These are phyloP conservation scores for Malassezia japonica DNA, from an alignment of 1,284 basidiomycete genomes.

Conservation along the genomic window DNA sequence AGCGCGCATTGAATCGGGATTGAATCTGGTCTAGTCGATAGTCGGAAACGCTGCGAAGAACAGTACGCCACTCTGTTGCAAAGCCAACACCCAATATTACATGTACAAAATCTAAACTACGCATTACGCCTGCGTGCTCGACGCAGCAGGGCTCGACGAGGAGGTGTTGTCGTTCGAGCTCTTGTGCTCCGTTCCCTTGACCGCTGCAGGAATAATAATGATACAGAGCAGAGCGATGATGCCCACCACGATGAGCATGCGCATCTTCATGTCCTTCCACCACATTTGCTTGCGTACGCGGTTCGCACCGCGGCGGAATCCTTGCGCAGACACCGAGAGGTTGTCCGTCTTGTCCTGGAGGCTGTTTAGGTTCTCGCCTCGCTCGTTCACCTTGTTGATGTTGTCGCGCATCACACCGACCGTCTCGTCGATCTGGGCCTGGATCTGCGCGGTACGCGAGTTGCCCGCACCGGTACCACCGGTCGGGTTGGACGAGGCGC, in stretches of 20 bases:
- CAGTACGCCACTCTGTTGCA: too few relatives aligned
- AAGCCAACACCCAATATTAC: too few relatives aligned
- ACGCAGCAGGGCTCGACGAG: not conserved
- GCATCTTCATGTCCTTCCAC: slow-evolving; percentile 44
- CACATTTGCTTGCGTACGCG: slow-evolving; percentile 87
- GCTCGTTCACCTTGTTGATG: slow-evolving; percentile 72
- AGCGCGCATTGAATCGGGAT: too few relatives aligned
- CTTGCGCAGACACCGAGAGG: slow-evolving; percentile 95
- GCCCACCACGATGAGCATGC: slow-evolving; percentile 32
- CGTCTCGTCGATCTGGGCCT: slow-evolving; percentile 46
- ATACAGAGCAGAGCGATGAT: slow-evolving; percentile 45
- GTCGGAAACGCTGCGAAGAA: too few relatives aligned
- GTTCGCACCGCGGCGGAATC: slow-evolving; percentile 93
- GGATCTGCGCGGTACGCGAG: slow-evolving; percentile 42
- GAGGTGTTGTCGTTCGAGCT: slow-evolving; percentile 1
- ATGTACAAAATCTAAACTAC: too few relatives aligned
- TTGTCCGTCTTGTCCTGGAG: slow-evolving; percentile 98
- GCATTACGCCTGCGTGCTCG: too few relatives aligned
- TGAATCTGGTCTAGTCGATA: too few relatives aligned
- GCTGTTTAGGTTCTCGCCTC: slow-evolving; percentile 85
- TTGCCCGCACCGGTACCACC: slow-evolving; percentile 33
- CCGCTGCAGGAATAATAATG: slow-evolving; percentile 32
- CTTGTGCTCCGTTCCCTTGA: slow-evolving; percentile 2
- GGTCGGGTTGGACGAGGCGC: slow-evolving; percentile 24
- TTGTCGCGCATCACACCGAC: slow-evolving; percentile 90